Evolutionary conservation across 768 basidiomycete genomes (phyloP).

Genomic region (Porphyrellus cyaneotinctus): DNA sequence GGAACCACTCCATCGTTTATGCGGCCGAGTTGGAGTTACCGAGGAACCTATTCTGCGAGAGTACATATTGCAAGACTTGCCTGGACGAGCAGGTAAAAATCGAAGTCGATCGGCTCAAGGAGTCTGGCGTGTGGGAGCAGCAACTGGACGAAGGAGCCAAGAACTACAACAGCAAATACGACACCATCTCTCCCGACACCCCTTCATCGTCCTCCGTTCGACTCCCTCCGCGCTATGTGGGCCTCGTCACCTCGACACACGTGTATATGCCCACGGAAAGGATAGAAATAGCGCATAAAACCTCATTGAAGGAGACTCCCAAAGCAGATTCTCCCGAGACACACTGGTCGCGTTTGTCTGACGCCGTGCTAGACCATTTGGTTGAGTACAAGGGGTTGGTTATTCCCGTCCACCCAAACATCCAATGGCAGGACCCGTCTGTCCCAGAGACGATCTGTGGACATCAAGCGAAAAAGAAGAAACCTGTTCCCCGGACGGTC

Average conservation of each 20-base stretch:
- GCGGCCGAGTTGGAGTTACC: conserved; percentile 50
- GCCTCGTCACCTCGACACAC: background rate
- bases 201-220: conserved; percentile 1
- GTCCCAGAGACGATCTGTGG: conserved; percentile 10
- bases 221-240: conserved; percentile 3
- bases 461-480: conserved; percentile 1
- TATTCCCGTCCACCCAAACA: conserved; percentile 3
- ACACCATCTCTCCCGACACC: background rate
- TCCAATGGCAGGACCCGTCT: conserved; percentile 21
- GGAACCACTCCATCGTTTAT: conserved; percentile 51
- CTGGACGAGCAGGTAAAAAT: conserved; percentile 30
- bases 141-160: background rate
- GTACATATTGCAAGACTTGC: conserved; percentile 37
- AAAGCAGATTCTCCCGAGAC: background rate
- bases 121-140: conserved; percentile 14
- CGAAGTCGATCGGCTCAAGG: conserved; percentile 11
- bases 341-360: background rate
- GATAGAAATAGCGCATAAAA: background rate
- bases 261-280: background rate
- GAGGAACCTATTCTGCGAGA: conserved; percentile 34
- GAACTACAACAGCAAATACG: background rate
- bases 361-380: background rate
- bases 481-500: conserved; percentile 27
- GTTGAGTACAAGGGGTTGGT: conserved; percentile 1
- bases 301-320: background rate